A percentile compares a stretch with the other conserved stretches of the same genome.
phyloP scores from a whole-genome alignment of 2,329 filamentous ascomycete genomes.

The Scortechinia acanthostroma region DNA sequence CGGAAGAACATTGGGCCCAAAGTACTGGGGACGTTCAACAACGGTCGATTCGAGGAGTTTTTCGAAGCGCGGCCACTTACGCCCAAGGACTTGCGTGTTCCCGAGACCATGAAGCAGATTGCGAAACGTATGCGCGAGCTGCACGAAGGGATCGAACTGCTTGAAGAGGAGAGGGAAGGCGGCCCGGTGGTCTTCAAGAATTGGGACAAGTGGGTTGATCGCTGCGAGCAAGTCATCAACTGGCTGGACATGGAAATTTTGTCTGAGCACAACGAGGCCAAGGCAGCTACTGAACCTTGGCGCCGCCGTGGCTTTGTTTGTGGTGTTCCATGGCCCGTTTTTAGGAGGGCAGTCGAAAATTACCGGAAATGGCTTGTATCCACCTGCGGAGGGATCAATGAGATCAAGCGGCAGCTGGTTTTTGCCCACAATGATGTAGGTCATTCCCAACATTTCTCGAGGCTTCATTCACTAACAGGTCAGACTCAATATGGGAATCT shows the following conservation, averaged over 20 bases:
- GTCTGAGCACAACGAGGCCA: slow-evolving; percentile 19
- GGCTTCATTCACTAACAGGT: not conserved
- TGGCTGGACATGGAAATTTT: slow-evolving; percentile 51
- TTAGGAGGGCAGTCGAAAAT: slow-evolving; percentile 9
- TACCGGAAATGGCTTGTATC: slow-evolving; percentile 1
- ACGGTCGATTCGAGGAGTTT: slow-evolving; percentile 70
- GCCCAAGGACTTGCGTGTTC: slow-evolving; percentile 50
- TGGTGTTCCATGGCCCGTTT: not conserved
- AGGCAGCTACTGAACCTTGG: slow-evolving; percentile 38
- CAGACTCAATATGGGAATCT: slow-evolving; percentile 74
- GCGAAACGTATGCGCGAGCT: slow-evolving; percentile 71
- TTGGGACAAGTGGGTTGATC: slow-evolving; percentile 60
- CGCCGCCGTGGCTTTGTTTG: slow-evolving; percentile 14
- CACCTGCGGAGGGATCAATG: slow-evolving; percentile 40
- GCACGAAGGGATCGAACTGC: slow-evolving; percentile 67
- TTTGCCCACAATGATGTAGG: slow-evolving; percentile 25
- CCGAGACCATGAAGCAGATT: slow-evolving; percentile 63
- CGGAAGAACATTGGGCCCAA: slow-evolving; percentile 66
- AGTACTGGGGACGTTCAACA: slow-evolving; percentile 64
- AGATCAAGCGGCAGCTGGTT: slow-evolving; percentile 47
- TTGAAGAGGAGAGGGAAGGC: slow-evolving; percentile 53
- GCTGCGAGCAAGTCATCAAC: slow-evolving; percentile 39
- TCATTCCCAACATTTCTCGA: not conserved
- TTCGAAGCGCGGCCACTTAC: slow-evolving; percentile 60
- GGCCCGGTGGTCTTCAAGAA: slow-evolving; percentile 66